Evolutionary conservation across 805 yeast species (phyloP).

Genomic region (Saccharomycopsis sp.): DNA sequence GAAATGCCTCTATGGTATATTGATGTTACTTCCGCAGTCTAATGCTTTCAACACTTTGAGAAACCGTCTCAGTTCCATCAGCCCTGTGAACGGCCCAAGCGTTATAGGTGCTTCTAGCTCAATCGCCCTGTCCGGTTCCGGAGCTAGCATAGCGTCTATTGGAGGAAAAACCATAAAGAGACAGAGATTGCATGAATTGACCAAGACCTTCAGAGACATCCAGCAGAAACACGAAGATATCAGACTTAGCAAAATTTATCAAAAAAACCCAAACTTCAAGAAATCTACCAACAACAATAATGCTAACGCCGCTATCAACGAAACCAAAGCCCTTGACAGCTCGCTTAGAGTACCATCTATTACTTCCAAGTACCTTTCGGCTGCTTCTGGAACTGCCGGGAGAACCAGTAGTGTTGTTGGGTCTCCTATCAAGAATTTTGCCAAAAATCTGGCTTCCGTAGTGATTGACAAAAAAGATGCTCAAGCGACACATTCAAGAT

Average conservation of each 20-base stretch:
- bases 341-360: background rate
- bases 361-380: background rate
- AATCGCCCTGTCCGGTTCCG: background rate
- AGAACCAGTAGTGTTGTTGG: background rate
- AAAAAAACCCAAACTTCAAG: background rate
- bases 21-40: constrained; percentile 93
- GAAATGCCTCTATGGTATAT: constrained; percentile 82
- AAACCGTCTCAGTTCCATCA: constrained; percentile 60
- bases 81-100: constrained; percentile 16
- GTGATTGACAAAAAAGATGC: constrained; percentile 9
- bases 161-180: constrained; percentile 4
- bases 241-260: constrained; percentile 10
- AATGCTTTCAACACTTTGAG: constrained; percentile 79
- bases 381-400: background rate
- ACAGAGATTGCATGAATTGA: constrained; percentile 28
- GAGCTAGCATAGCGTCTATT: background rate
- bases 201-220: constrained; percentile 42
- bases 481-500: constrained; percentile 5
- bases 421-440: constrained; percentile 2
- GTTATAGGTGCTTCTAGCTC: constrained; percentile 11
- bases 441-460: constrained; percentile 5
- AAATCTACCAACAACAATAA: background rate
- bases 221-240: constrained; percentile 36
- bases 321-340: background rate
- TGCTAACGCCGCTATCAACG: background rate